Evolutionary conservation across 2,329 filamentous ascomycete genomes (phyloP).

Genomic region (Pseudogymnoascus sp.): DNA sequence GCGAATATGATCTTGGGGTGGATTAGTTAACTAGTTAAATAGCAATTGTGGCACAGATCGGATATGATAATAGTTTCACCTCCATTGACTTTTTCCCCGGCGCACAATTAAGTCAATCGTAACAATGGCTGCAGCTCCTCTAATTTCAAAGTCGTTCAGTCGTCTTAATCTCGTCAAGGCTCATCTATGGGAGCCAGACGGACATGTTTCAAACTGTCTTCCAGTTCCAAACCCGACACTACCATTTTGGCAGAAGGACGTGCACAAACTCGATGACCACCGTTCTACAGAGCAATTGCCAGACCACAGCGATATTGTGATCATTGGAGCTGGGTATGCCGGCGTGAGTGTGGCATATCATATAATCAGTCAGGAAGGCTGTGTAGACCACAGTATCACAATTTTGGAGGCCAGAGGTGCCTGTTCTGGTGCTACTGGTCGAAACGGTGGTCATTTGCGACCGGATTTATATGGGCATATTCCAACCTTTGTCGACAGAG

Average conservation of each 20-base stretch:
- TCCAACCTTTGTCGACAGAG: background rate
- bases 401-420: slow-evolving; percentile 34
- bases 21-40: too few relatives aligned
- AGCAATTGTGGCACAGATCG: too few relatives aligned
- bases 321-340: slow-evolving; percentile 23
- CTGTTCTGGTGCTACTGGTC: slow-evolving; percentile 37
- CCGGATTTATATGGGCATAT: too few relatives aligned
- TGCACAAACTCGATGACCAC: slow-evolving; percentile 17
- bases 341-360: slow-evolving; percentile 20
- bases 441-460: slow-evolving; percentile 29
- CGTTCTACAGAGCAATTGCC: slow-evolving; percentile 18
- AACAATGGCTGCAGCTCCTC: too few relatives aligned
- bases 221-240: background rate
- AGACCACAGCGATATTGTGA: slow-evolving; percentile 19
- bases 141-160: too few relatives aligned
- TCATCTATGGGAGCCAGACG: too few relatives aligned
- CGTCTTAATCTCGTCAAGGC: too few relatives aligned
- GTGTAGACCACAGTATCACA: slow-evolving; percentile 26
- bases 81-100: too few relatives aligned
- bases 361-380: slow-evolving; percentile 25
- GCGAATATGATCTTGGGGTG: too few relatives aligned
- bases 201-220: too few relatives aligned
- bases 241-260: slow-evolving; percentile 17
- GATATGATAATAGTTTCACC: too few relatives aligned
- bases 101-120: too few relatives aligned